Evolutionary conservation across 176 grass and related monocot genomes (phyloP), one percentile per base, ranked within the genome.

Genomic region (Zoysia japonica): DNA sequence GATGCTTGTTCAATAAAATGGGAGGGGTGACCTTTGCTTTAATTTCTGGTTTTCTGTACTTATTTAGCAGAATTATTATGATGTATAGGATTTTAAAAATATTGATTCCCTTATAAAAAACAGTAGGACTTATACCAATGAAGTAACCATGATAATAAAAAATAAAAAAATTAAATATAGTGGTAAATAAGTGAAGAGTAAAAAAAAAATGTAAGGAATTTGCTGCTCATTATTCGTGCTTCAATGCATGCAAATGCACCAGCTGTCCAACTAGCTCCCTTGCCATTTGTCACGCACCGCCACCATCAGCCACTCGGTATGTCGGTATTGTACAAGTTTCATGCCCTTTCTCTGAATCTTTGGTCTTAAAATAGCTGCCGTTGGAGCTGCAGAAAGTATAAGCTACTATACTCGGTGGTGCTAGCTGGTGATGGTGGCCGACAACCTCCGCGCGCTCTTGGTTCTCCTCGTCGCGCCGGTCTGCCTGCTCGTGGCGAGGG

Each of bases 401-500:
- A 43, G 43, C 15, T 48, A 3, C 12, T 28, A 61, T 42, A 28
- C 28, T 28, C 42, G 42, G n/a, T 19, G 43, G 43, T 17, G 42
- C 19, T 61, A 43, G 1, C 9, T 12, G 41, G 3, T 37, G 2
- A 83, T 72, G 80, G 50, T n/a, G 60, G 45, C 1, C 17, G 12
- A 2, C 2, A 59, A n/a, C 60, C 49, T 72, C 60, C 73, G 36
- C 2, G 50, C 7, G 36, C n/a, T 83, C 36, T 50, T 87, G 7
- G 60, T 78, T n/a, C 9, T 78, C 55, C 3, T 87, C 73, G 0
- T 78, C 13, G 67, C 47, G 48, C 74, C 78, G 79, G 49, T 72
- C 8, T 78, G 59, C 17, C 36, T 87, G 59, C 19, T 87, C n/a
- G 14, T 78, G 74, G 62, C 70, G 2, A 78, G 78, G 80, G 74